Evolutionary conservation across 2,329 filamentous ascomycete species (phyloP).

Genomic region (Pseudogymnoascus sp.): DNA sequence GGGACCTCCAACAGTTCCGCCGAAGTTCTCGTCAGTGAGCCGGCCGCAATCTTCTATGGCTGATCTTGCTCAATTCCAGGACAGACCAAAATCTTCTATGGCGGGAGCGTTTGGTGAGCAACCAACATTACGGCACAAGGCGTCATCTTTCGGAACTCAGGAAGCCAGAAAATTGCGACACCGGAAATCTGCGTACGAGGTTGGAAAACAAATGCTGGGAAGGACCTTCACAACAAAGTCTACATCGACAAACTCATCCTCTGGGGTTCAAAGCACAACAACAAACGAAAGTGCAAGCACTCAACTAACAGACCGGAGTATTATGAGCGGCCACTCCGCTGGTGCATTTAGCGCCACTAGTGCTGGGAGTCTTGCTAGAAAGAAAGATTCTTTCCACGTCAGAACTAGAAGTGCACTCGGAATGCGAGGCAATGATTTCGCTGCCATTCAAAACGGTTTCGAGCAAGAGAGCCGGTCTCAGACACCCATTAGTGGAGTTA

Average conservation of each 20-base stretch:
- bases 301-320: constrained; percentile 68
- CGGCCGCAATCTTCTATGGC: constrained; percentile 7
- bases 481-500: constrained; percentile 66
- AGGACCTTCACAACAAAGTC: constrained; percentile 86
- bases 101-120: constrained; percentile 34
- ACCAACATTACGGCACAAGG: constrained; percentile 13
- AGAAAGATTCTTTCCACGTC: constrained; percentile 42
- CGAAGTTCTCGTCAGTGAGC: constrained; percentile 32
- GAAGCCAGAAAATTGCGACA: constrained; percentile 40
- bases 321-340: constrained; percentile 92
- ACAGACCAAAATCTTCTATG: constrained; percentile 51
- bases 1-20: constrained; percentile 27
- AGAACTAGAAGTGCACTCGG: constrained; percentile 58
- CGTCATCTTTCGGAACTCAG: not conserved
- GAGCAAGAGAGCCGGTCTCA: constrained; percentile 47
- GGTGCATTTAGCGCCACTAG: constrained; percentile 90
- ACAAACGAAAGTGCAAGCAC: constrained; percentile 61
- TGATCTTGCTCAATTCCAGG: constrained; percentile 33
- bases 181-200: constrained; percentile 70
- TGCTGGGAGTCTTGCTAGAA: constrained; percentile 82
- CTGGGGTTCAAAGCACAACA: constrained; percentile 57
- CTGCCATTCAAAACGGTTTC: constrained; percentile 20
- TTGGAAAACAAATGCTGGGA: constrained; percentile 59
- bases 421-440: constrained; percentile 39
- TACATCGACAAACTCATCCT: constrained; percentile 69